Conservation (phyloP, 1,284 basidiomycete species). For the Ceratorhiza oryzae-sativae region DNA sequence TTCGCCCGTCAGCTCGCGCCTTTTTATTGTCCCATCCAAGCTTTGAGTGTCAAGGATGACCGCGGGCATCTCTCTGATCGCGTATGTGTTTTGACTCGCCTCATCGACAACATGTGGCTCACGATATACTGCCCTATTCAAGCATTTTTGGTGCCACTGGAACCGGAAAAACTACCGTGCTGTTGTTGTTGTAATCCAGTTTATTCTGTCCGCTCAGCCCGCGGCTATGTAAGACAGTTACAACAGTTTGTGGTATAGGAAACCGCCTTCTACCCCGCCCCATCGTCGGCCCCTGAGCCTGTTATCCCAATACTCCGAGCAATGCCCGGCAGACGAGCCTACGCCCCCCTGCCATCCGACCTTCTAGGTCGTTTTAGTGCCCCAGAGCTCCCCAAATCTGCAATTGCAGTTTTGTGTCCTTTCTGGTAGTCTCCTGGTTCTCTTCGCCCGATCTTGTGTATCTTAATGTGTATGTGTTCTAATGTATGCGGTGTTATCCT, state of each 20-base stretch:
- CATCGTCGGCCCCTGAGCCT: neutral
- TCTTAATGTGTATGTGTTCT: too few relatives aligned
- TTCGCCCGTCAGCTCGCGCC: too few relatives aligned
- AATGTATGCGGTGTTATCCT: too few relatives aligned
- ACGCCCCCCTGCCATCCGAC: conserved; percentile 11
- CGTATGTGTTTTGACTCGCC: too few relatives aligned
- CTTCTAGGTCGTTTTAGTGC: neutral
- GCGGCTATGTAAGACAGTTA: neutral
- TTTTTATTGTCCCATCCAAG: too few relatives aligned
- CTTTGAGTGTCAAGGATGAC: too few relatives aligned
- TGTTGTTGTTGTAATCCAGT: neutral
- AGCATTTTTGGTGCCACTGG: conserved; percentile 21
- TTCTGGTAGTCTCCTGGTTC: too few relatives aligned
- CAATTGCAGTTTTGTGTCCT: too few relatives aligned
- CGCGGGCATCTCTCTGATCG: too few relatives aligned
- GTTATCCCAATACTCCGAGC: neutral
- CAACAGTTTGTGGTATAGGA: neutral
- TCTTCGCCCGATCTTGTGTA: too few relatives aligned
- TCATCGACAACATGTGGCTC: too few relatives aligned
- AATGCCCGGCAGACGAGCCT: conserved; percentile 22
- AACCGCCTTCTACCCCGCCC: neutral
- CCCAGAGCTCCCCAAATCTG: neutral
- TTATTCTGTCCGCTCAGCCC: neutral
- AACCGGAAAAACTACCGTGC: conserved; percentile 28
- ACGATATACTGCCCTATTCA: too few relatives aligned